Evolutionary conservation across 2,329 filamentous ascomycete genomes (phyloP).

Genomic region (Exophiala sp.): DNA sequence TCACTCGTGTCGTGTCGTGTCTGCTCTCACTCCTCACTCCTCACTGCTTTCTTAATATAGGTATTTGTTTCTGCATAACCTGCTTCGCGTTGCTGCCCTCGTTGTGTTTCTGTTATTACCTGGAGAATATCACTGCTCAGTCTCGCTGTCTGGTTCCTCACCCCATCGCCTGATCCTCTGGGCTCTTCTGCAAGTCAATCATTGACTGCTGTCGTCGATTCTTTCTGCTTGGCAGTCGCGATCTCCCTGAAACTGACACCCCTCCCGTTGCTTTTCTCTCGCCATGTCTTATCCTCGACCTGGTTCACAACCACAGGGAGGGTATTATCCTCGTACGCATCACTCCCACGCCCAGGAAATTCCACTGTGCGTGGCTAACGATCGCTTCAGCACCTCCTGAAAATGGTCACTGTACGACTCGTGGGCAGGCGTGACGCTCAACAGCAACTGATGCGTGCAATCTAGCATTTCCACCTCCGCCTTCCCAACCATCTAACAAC

Average conservation of each 20-base stretch:
- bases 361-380: conserved; percentile 6
- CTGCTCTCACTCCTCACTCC: no score
- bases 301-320: conserved; percentile 22
- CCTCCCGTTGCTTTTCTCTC: background rate
- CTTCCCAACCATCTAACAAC: conserved; percentile 23
- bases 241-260: background rate
- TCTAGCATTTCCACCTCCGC: conserved; percentile 31
- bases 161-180: no score
- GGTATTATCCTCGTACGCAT: conserved; percentile 30
- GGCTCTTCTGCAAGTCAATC: no score
- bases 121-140: background rate
- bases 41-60: no score
- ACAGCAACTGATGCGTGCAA: conserved; percentile 5
- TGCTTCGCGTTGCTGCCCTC: background rate
- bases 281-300: conserved; percentile 20
- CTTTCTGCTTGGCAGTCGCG: background rate
- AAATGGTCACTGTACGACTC: conserved; percentile 16
- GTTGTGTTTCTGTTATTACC: background rate
- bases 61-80: no score
- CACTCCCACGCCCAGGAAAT: background rate
- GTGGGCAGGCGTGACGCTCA: background rate
- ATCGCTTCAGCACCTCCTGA: conserved; percentile 22
- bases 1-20: conserved; percentile 2
- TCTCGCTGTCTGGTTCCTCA: background rate
- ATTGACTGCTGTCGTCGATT: background rate